A percentile compares a stretch with the other conserved stretches of the same genome.
Conservation (phyloP, 345 rosid genomes). For the Sonneratia alba region DNA sequence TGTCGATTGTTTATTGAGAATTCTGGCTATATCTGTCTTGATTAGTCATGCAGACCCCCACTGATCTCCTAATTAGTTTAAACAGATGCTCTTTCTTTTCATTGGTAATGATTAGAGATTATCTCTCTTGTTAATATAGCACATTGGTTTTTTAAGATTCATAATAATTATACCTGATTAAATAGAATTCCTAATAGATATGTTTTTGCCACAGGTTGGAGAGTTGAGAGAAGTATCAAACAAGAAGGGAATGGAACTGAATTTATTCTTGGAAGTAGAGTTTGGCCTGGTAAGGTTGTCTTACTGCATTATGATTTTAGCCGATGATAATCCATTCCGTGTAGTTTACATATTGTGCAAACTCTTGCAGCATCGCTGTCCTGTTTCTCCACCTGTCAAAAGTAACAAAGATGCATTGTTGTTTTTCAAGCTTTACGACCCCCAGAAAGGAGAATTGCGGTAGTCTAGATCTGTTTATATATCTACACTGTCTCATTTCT, state of each 20-base stretch:
- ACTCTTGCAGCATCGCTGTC: conserved; percentile 53
- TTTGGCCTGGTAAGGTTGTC: conserved; percentile 50
- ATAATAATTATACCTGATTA: too few species aligned
- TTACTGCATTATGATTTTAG: not conserved
- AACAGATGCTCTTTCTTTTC: too few species aligned
- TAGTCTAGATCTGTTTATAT: conserved; percentile 14
- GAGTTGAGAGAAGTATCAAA: conserved; percentile 75
- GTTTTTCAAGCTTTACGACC: conserved; percentile 90
- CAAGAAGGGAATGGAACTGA: conserved; percentile 73
- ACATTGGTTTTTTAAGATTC: too few species aligned
- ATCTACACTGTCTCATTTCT: conserved; percentile 3
- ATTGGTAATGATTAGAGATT: too few species aligned
- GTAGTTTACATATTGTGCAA: not conserved
- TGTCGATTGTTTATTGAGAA: too few species aligned
- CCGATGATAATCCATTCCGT: not conserved
- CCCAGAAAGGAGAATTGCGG: conserved; percentile 70
- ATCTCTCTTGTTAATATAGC: not conserved
- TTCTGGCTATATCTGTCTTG: not conserved
- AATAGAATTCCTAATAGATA: too few species aligned
- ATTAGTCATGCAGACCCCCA: too few species aligned
- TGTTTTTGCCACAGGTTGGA: conserved; percentile 49
- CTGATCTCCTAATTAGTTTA: too few species aligned
- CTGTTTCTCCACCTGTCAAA: conserved; percentile 57
- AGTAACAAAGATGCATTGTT: conserved; percentile 70
- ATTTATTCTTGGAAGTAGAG: conserved; percentile 83